Evolutionary conservation across 1,284 basidiomycete species (phyloP).

Genomic region (Mycena sp.): DNA sequence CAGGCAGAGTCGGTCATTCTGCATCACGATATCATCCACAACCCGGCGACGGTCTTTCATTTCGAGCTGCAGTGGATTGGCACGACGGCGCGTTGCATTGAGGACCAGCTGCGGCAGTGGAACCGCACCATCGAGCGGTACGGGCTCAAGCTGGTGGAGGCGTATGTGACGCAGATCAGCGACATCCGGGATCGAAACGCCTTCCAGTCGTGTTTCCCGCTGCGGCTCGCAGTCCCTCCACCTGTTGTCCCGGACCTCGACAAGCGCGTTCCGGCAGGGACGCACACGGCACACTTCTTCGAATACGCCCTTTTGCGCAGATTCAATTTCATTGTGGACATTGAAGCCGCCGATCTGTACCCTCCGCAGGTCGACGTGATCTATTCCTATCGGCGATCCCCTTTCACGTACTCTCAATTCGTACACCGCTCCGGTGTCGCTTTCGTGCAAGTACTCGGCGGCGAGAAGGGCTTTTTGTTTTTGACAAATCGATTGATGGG

Average conservation of each 20-base stretch:
- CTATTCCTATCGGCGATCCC: slow-evolving; percentile 86
- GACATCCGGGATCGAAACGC: slow-evolving; percentile 85
- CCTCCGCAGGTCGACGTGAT: slow-evolving; percentile 84
- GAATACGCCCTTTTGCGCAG: slow-evolving; percentile 82
- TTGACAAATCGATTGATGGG: slow-evolving; percentile 87
- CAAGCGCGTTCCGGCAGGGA: slow-evolving; percentile 71
- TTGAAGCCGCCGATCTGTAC: slow-evolving; percentile 83
- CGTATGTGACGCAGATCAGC: slow-evolving; percentile 88
- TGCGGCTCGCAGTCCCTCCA: slow-evolving; percentile 77
- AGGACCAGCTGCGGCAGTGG: slow-evolving; percentile 90
- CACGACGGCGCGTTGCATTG: slow-evolving; percentile 94
- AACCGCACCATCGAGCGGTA: slow-evolving; percentile 88
- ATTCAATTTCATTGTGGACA: slow-evolving; percentile 88
- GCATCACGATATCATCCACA: slow-evolving; percentile 94
- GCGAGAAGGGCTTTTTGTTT: slow-evolving; percentile 83
- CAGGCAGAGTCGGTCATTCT: slow-evolving; percentile 89
- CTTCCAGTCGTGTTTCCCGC: slow-evolving; percentile 89
- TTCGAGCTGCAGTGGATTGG: slow-evolving; percentile 99
- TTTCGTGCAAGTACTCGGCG: slow-evolving; percentile 88
- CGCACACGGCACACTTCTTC: slow-evolving; percentile 75
- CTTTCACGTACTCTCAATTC: slow-evolving; percentile 87
- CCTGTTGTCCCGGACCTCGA: slow-evolving; percentile 78
- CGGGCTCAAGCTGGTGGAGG: slow-evolving; percentile 93
- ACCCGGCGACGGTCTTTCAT: slow-evolving; percentile 91
- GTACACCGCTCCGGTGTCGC: slow-evolving; percentile 89